Evolutionary conservation across 2,329 filamentous ascomycete species (phyloP).

Genomic region (Penicillium sp.): DNA sequence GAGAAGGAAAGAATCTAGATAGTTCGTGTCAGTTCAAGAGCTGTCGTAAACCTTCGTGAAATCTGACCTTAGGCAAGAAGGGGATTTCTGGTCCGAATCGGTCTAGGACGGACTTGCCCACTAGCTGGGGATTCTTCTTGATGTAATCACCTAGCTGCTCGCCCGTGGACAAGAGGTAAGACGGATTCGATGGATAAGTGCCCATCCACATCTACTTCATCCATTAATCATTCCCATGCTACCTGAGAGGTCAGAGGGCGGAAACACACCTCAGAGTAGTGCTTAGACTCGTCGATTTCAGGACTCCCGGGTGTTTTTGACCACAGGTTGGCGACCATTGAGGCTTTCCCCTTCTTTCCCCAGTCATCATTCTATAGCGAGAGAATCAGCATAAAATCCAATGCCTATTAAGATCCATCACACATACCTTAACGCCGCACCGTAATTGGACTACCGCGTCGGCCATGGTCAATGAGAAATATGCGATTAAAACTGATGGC

Average conservation of each 20-base stretch:
- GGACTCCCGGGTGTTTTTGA: constrained; percentile 65
- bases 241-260: too few relatives aligned
- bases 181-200: constrained; percentile 72
- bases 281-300: constrained; percentile 66
- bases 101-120: constrained; percentile 64
- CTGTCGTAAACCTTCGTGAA: neutral
- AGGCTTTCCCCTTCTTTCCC: constrained; percentile 70
- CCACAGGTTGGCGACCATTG: constrained; percentile 67
- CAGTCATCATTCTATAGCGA: constrained; percentile 63
- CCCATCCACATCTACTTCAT: constrained; percentile 68
- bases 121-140: constrained; percentile 64
- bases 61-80: constrained; percentile 68
- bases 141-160: constrained; percentile 68
- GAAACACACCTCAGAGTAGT: constrained; percentile 61
- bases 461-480: constrained; percentile 43
- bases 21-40: neutral
- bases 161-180: constrained; percentile 63
- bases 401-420: neutral
- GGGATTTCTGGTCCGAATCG: constrained; percentile 69
- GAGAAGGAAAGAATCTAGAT: constrained; percentile 69
- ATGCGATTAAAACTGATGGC: neutral
- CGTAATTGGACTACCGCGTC: constrained; percentile 58
- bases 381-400: constrained; percentile 4
- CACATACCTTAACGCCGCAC: constrained; percentile 55
- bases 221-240: neutral